These are phyloP conservation scores for Macrophomina pseudophaseolina DNA, from an alignment of 2,329 filamentous ascomycete genomes.

Conservation along the genomic window DNA sequence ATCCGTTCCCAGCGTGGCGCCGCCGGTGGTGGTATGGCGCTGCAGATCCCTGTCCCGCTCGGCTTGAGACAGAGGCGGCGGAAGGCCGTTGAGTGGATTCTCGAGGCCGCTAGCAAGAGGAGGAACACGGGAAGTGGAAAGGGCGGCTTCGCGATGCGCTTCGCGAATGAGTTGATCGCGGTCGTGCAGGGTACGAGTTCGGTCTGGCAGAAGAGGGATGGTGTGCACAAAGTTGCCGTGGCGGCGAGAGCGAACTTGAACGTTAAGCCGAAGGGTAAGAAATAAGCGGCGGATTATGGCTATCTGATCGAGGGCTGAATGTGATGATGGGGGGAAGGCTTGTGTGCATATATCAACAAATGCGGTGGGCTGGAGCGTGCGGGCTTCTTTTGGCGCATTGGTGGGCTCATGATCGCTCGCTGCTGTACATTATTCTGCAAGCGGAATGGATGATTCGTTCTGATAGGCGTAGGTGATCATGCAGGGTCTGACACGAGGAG, in stretches of 20 bases:
- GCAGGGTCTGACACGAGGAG: too few relatives aligned
- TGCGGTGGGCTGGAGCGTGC: neutral
- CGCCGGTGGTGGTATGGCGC: conserved; percentile 81
- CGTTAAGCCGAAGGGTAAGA: conserved; percentile 10
- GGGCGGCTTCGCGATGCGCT: conserved; percentile 73
- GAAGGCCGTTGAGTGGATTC: conserved; percentile 84
- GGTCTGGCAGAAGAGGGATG: conserved; percentile 81
- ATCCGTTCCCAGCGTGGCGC: conserved; percentile 77
- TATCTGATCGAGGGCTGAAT: neutral
- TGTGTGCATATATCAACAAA: neutral
- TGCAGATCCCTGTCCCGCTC: conserved; percentile 83
- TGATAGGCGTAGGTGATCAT: neutral
- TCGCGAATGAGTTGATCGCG: conserved; percentile 84
- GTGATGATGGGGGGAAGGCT: too few relatives aligned
- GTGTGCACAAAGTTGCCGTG: conserved; percentile 81
- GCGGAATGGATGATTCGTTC: neutral
- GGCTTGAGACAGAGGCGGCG: conserved; percentile 75
- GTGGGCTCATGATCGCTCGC: neutral
- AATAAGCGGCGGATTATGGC: neutral
- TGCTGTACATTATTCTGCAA: conserved; percentile 9
- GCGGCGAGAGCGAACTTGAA: conserved; percentile 72
- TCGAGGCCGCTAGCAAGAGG: conserved; percentile 81
- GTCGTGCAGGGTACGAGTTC: conserved; percentile 84
- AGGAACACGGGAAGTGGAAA: conserved; percentile 73
- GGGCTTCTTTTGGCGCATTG: neutral